Base-by-base conservation (phyloP, 169 alveolate species). In the Pseudocohnilembus persalinus region DNA sequence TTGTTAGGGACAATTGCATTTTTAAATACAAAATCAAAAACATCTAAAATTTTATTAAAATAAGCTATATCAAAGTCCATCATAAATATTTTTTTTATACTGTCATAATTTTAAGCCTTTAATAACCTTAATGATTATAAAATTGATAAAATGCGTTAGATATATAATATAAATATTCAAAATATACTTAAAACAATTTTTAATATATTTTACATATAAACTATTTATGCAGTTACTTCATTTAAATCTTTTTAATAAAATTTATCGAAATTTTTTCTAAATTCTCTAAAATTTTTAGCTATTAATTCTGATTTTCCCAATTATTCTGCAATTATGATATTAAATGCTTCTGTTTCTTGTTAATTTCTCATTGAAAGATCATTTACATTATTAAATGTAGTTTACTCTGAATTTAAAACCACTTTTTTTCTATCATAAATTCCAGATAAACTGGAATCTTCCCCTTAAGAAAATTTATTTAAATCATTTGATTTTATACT, bases 401-500 rank as follows among this genome's bases (percentile, higher is more conserved):
- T 79, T 28, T 34, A 63, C 63, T 72, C 64, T 11, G 74, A 32
- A 79, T 79, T 79, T 0, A 79, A 72, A n/a, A 79, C 84, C 15
- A 63, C 31, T 49, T 77, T 63, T 32, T 78, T 78, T 32, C 25
- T 27, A 49, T 79, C 20, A 6, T 33, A 28, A 35, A n/a, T 11
- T n/a, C n/a, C 16, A 1, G 73, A n/a, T n/a, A n/a, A n/a, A n/a
- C n/a, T n/a, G n/a, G n/a, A n/a, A n/a, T n/a, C 73, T 4, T 63
- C 77, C 20, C n/a, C 78, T 65, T 75, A 25, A 73, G 74, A 16
- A 35, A 24, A 75, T 11, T 63, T 81, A 4, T 33, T 49, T 24
- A 85, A 65, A 34, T 85, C 89, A 30, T 85, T 85, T 0, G 89
- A 85, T 85, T 85, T 85, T 1, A 85, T 85, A 29, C 74, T 26